Base-by-base conservation (phyloP, 2,329 filamentous ascomycete species). In the Tolypocladium guangdongense region DNA sequence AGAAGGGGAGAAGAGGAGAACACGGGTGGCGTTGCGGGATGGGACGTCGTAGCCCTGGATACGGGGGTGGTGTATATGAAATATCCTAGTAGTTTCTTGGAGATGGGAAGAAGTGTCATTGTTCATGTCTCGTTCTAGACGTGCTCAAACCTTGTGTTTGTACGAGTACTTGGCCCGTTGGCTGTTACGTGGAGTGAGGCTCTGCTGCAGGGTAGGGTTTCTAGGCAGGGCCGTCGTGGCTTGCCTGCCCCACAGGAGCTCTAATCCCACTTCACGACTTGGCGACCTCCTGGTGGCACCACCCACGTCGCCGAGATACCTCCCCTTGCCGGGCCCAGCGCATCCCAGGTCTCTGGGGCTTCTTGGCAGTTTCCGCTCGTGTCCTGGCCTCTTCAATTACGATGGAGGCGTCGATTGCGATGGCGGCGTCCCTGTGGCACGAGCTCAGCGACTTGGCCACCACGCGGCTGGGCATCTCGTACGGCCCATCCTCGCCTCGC, bases 61-160 rank as follows among this genome's bases (percentile, higher is more conserved):
- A 52, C 18, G 20, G 37, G 18, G 16, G 47, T 16, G 50, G 46
- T 36, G 53, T 54, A 53, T 49, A 54, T 55, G 49, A 46, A 46
- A 30, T 50, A 53, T 33, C 35, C 27, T 27, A 49, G 51, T 49
- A 50, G 51, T 49, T 48, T 48, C n/a, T 38, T 54, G 54, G 54
- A 53, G 35, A 51, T n/a, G 12, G 20, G 38, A 49, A 33, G 24
- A 49, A 55, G 54, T 56, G 58, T 59, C 56, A 63, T 63, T 14
- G 18, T 30, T 35, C 37, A 51, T 22, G 4, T 30, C 14, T 11
- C 41, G 38, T 22, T 8, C 6, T 43, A 27, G 10, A 27, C 7
- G 22, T 43, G 14, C 7, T 18, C 22, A 4, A 43, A 14, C 12
- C 8, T 20, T 30, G 30, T 30, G 16, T 20, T 2, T 10, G 10